Base-by-base conservation (phyloP, 768 basidiomycete species). In the Candolleomyces eurysporus region DNA sequence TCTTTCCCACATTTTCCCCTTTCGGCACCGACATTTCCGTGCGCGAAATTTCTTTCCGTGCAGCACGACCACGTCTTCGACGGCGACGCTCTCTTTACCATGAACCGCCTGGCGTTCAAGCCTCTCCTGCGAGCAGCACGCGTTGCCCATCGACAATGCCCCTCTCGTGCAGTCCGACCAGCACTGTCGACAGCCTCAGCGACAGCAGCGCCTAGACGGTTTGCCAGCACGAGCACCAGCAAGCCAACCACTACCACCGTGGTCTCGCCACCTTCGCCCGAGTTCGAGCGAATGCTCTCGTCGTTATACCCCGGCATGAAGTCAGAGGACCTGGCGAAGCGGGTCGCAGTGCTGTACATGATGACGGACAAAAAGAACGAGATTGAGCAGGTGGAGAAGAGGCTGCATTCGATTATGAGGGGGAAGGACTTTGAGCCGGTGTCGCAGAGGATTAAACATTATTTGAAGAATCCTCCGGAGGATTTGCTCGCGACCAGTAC, bases 71-170 rank as follows among this genome's bases (percentile, higher is more conserved):
- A 36, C 36, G 36, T 36, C 36, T 11, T 36, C 36, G 36, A 36
- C 36, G 8, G 8, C 36, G 36, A 36, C 36, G 36, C 36, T 11
- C 11, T 11, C 11, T 36, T 3, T 36, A 36, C 36, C 36, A 36
- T 36, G 36, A 36, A 36, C 36, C 36, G 36, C 36, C 36, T 62
- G n/a, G 59, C 61, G 8, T n/a, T 70, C 53, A 64, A 68, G 42
- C 70, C 69, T 30, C 57, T 70, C 43, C 66, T 73, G 60, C 76
- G 75, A 62, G 67, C 67, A 55, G 64, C 69, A 60, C 72, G 74
- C 65, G 69, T 64, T 13, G 21, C 73, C 68, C 45, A 65, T n/a
- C 40, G 56, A 21, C 56, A 21, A 48, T 48, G 40, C 56, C 8
- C 43, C 32, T 26, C 61, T 52, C 43, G 56, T 43, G 4, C 17